Percentiles rank a stretch among this genome's conserved stretches.
Evolutionary conservation across 2,329 filamentous ascomycete genomes (phyloP).

Genomic region (Colletotrichum viniferum): DNA sequence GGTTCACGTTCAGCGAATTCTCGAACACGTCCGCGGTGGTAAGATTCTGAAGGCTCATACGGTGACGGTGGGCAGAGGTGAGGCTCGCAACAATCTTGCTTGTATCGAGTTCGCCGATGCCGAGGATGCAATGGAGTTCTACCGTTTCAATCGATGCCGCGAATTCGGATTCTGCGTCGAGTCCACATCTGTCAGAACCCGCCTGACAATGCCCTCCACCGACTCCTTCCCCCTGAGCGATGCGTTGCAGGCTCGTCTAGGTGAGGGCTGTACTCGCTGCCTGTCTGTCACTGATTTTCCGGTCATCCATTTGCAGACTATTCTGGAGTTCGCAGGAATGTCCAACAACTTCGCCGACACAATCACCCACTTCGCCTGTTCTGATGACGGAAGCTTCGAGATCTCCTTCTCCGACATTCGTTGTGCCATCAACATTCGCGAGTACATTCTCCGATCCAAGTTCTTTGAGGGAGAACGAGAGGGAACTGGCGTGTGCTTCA

Average conservation of each 20-base stretch:
- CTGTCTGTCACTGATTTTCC: slow-evolving; percentile 5
- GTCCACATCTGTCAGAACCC: neutral
- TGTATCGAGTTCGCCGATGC: slow-evolving; percentile 3
- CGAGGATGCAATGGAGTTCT: neutral
- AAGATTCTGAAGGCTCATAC: slow-evolving; percentile 7
- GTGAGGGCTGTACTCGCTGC: slow-evolving; percentile 1
- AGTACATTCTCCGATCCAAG: neutral
- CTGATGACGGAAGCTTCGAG: slow-evolving; percentile 4
- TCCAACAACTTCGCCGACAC: neutral
- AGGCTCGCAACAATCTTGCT: neutral
- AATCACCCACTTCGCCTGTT: slow-evolving; percentile 3
- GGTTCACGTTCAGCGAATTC: neutral
- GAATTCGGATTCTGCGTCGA: slow-evolving; percentile 7
- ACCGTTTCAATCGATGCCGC: neutral
- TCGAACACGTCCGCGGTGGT: slow-evolving; percentile 17
- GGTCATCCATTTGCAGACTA: neutral
- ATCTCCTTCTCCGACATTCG: slow-evolving; percentile 4
- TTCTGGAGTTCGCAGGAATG: neutral
- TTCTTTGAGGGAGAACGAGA: neutral
- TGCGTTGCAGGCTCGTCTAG: neutral
- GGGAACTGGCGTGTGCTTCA: neutral
- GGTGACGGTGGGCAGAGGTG: neutral
- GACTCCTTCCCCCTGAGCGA: slow-evolving; percentile 9
- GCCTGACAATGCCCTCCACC: neutral
- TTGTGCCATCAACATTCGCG: neutral